phyloP scores from a whole-genome alignment of 2,329 filamentous ascomycete species.

The Aureobasidium pullulans region DNA sequence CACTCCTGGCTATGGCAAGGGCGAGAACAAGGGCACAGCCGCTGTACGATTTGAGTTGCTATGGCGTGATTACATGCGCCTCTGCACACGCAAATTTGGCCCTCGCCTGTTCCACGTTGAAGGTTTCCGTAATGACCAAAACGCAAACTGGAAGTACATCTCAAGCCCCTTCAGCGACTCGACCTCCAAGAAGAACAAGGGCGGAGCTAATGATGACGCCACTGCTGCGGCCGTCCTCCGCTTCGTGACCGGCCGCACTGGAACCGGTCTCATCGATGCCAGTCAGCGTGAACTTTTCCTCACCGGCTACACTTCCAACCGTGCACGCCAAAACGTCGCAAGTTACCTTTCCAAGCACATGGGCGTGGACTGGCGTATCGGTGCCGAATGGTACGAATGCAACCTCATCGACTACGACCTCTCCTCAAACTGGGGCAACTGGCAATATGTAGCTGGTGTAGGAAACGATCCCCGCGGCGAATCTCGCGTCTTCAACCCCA shows the following conservation, averaged over 20 bases:
- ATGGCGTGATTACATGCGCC: slow-evolving; percentile 75
- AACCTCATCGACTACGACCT: slow-evolving; percentile 70
- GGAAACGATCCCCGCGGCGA: slow-evolving; percentile 70
- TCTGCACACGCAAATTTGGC: slow-evolving; percentile 65
- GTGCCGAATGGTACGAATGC: slow-evolving; percentile 76
- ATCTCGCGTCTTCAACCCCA: slow-evolving; percentile 69
- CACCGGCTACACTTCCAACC: slow-evolving; percentile 72
- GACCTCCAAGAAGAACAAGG: slow-evolving; percentile 33
- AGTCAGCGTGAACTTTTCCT: slow-evolving; percentile 65
- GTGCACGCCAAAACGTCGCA: slow-evolving; percentile 69
- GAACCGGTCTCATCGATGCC: slow-evolving; percentile 70
- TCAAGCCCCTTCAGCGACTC: slow-evolving; percentile 25
- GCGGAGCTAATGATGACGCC: slow-evolving; percentile 36
- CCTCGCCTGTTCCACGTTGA: slow-evolving; percentile 55
- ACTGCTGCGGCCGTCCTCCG: slow-evolving; percentile 40
- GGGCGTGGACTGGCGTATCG: slow-evolving; percentile 69
- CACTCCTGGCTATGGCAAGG: slow-evolving; percentile 53
- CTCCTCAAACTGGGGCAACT: slow-evolving; percentile 61
- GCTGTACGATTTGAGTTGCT: slow-evolving; percentile 65
- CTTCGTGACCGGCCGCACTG: slow-evolving; percentile 61
- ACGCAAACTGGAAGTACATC: slow-evolving; percentile 28
- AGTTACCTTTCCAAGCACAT: slow-evolving; percentile 67
- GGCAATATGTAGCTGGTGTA: slow-evolving; percentile 74
- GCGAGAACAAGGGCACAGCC: slow-evolving; percentile 65
- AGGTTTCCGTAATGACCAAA: slow-evolving; percentile 51